Conservation (phyloP, 73 alveolate genomes). For the Effrenium voratum region DNA sequence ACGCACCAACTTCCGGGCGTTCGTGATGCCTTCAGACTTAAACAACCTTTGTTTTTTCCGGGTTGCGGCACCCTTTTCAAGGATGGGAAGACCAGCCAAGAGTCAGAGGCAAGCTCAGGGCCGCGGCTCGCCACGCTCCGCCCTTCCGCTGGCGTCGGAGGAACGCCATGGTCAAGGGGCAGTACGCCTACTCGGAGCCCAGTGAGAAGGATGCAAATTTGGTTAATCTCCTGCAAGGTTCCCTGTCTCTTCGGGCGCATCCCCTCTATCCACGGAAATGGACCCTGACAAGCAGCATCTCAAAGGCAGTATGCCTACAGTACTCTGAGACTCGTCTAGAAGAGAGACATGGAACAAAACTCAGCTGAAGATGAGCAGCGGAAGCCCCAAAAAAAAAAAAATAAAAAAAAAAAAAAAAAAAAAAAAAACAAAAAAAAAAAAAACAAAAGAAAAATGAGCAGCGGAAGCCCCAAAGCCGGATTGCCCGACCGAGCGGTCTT, state of each 20-base stretch:
- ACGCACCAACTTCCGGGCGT: background rate
- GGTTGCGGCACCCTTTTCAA: background rate
- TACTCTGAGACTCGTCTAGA: background rate
- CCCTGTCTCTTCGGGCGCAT: too few relatives aligned
- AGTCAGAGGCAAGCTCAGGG: background rate
- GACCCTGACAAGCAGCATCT: background rate
- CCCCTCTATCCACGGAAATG: too few relatives aligned
- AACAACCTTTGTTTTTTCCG: background rate
- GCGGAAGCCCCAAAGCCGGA: too few relatives aligned
- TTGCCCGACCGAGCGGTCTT: too few relatives aligned
- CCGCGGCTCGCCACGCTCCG: background rate
- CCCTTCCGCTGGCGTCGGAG: slow-evolving; percentile 56
- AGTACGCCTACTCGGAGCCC: background rate
- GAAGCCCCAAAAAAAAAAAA: too few relatives aligned
- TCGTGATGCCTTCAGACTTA: background rate
- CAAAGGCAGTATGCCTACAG: background rate
- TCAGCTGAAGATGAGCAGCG: background rate
- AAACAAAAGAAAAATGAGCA: too few relatives aligned
- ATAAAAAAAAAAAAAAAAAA: too few relatives aligned
- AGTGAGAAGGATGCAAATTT: too few relatives aligned
- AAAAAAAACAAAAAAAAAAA: too few relatives aligned
- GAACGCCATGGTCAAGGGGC: slow-evolving; percentile 72
- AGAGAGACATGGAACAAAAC: background rate
- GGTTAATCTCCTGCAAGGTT: too few relatives aligned
- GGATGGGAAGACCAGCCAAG: background rate